These are phyloP conservation scores for Phytophthora capsici DNA, from an alignment of 352 stramenopile species.

Conservation along the genomic window DNA sequence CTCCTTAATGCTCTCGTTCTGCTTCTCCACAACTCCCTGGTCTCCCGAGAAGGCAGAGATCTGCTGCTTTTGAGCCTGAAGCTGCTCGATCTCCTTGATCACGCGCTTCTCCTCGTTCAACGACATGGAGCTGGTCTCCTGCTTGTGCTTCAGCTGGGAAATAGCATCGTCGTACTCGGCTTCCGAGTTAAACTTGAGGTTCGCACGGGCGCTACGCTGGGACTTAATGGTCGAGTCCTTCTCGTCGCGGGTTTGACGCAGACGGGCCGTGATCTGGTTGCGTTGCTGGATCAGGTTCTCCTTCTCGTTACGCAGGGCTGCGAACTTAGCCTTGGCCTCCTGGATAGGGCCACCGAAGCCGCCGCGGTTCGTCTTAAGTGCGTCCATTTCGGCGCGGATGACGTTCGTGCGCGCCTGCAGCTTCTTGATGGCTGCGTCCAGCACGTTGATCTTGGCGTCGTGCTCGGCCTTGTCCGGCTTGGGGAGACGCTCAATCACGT, in stretches of 20 bases:
- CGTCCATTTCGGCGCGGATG: constrained; percentile 80
- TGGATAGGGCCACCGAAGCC: constrained; percentile 90
- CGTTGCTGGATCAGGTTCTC: constrained; percentile 88
- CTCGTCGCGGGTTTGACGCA: constrained; percentile 83
- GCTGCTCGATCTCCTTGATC: constrained; percentile 96
- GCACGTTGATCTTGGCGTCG: constrained; percentile 81
- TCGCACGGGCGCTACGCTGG: constrained; percentile 62
- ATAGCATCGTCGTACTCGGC: constrained; percentile 95
- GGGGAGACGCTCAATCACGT: constrained; percentile 81
- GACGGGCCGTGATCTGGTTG: constrained; percentile 82
- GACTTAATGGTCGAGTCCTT: constrained; percentile 81
- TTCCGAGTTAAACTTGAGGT: constrained; percentile 88
- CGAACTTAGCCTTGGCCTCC: constrained; percentile 84
- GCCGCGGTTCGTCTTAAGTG: constrained; percentile 79
- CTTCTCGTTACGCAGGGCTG: constrained; percentile 83
- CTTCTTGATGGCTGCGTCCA: constrained; percentile 93
- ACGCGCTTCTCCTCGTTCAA: constrained; percentile 97
- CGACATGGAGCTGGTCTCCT: constrained; percentile 97
- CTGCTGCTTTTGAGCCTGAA: constrained; percentile 91
- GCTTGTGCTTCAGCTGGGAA: constrained; percentile 82
- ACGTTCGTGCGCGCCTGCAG: constrained; percentile 87
- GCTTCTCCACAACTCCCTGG: constrained; percentile 82
- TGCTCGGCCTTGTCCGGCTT: constrained; percentile 92
- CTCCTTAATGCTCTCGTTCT: constrained; percentile 84
- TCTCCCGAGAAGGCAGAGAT: constrained; percentile 85